phyloP scores from a whole-genome alignment of 2,329 filamentous ascomycete genomes.

The Botrytis galanthina region DNA sequence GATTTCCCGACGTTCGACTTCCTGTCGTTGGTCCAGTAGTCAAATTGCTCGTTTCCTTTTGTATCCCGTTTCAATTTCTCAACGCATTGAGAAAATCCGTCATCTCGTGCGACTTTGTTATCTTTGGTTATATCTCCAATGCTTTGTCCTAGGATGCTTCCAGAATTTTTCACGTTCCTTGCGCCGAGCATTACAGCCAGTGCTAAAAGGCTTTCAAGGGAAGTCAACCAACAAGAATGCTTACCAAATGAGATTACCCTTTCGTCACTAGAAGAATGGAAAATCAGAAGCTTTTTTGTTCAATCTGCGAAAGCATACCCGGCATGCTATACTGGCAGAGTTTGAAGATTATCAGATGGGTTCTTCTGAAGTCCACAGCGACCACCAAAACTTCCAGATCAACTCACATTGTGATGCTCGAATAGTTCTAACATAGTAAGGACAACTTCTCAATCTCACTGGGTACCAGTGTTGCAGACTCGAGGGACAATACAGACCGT shows the following conservation, averaged over 20 bases:
- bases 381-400: neutral
- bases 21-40: neutral
- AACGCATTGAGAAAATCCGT: fast-evolving
- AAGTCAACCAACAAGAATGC: neutral
- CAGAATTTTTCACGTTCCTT: neutral
- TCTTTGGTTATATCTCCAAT: neutral
- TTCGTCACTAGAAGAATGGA: neutral
- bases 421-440: neutral
- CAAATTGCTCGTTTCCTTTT: neutral
- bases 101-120: neutral
- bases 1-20: neutral
- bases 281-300: neutral
- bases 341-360: neutral
- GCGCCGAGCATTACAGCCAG: neutral
- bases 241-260: neutral
- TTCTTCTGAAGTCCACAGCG: neutral
- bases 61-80: neutral
- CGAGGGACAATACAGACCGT: conserved; percentile 41
- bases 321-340: neutral
- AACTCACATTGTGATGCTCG: neutral
- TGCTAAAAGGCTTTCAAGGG: neutral
- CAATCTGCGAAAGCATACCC: neutral
- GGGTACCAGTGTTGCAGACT: conserved; percentile 35
- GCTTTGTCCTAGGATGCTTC: neutral
- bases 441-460: neutral